Evolutionary conservation across 129 eudicot genomes (phyloP).

Genomic region (Flaveria bidentis): DNA sequence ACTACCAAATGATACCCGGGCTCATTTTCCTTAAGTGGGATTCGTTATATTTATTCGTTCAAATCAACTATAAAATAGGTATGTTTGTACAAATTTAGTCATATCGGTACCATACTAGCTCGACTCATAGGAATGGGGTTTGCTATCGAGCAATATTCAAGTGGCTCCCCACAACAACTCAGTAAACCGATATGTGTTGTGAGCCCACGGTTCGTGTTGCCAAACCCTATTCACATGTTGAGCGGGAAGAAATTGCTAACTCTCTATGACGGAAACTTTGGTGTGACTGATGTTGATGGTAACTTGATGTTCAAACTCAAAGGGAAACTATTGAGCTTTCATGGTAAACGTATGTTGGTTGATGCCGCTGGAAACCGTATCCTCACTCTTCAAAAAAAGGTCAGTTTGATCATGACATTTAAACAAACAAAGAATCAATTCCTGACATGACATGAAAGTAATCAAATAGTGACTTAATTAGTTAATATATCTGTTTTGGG

Average conservation of each 20-base stretch:
- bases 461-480: too few species aligned
- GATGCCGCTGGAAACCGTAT: constrained; percentile 58
- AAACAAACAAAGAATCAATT: too few species aligned
- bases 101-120: constrained; percentile 13
- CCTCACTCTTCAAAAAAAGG: constrained; percentile 57
- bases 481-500: too few species aligned
- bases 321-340: constrained; percentile 44
- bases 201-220: constrained; percentile 25
- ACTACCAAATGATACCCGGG: background rate
- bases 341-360: constrained; percentile 49
- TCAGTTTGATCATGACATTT: background rate
- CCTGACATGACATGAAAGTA: too few species aligned
- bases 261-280: constrained; percentile 23
- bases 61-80: background rate
- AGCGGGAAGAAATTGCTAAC: constrained; percentile 30
- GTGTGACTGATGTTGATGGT: constrained; percentile 29
- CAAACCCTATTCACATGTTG: constrained; percentile 21
- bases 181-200: constrained; percentile 22
- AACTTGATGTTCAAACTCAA: constrained; percentile 34
- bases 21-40: constrained; percentile 23
- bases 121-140: background rate
- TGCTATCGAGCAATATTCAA: background rate
- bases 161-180: constrained; percentile 1
- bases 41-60: background rate
- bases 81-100: constrained; percentile 9